Percentiles rank a stretch among this genome's conserved stretches.
phyloP scores from a whole-genome alignment of 1,284 basidiomycete genomes.

The Cryptococcus sp. region DNA sequence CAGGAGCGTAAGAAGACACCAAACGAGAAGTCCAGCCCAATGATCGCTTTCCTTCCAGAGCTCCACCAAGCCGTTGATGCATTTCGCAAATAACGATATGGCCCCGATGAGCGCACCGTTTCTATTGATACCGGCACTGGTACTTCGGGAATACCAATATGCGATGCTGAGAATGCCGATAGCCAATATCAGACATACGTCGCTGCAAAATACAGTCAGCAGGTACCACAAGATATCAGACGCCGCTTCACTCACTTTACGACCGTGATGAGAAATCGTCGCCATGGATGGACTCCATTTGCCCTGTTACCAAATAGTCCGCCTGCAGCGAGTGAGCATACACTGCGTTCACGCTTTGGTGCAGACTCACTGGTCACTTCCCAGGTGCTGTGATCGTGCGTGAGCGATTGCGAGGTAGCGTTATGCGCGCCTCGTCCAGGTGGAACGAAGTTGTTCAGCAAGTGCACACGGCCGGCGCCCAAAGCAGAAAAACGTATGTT shows the following conservation, averaged over 20 bases:
- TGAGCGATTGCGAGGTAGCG: conserved; percentile 10
- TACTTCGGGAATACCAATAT: conserved; percentile 30
- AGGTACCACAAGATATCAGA: neutral
- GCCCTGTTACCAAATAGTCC: conserved; percentile 19
- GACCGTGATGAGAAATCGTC: conserved; percentile 15
- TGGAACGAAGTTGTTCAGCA: conserved; percentile 15
- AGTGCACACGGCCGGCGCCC: conserved; percentile 13
- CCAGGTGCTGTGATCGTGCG: conserved; percentile 16
- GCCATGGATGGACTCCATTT: conserved; percentile 19
- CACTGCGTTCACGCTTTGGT: neutral
- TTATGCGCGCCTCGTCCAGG: conserved; percentile 3
- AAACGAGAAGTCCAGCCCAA: neutral
- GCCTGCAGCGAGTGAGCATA: conserved; percentile 1
- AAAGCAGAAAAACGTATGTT: conserved; percentile 23
- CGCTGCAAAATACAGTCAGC: conserved; percentile 1
- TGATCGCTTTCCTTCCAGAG: neutral
- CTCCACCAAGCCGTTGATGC: neutral
- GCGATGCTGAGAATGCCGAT: conserved; percentile 10
- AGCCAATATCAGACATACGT: conserved; percentile 12
- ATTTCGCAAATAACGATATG: neutral
- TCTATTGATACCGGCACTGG: conserved; percentile 15
- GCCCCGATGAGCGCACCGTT: neutral
- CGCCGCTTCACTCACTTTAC: conserved; percentile 8
- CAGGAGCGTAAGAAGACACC: conserved; percentile 5
- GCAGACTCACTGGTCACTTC: conserved; percentile 15